A percentile compares a stretch with the other conserved stretches of the same genome.
Conservation (phyloP, 169 alveolate species). For the Babesia ovis region DNA sequence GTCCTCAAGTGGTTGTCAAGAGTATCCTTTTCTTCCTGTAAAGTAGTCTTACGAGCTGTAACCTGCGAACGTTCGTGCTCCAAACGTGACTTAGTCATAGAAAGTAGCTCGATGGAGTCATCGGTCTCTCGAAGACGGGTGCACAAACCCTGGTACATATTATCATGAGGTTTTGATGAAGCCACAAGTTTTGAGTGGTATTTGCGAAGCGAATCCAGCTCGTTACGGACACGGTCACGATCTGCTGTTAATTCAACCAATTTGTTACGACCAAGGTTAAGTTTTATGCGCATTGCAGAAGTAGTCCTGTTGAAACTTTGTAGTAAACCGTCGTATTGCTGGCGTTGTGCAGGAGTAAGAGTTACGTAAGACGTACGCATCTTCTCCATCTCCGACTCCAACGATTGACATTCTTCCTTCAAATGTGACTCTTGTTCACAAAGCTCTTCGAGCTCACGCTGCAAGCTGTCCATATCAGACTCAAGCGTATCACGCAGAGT, state of each 20-base stretch:
- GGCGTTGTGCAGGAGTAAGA: conserved; percentile 28
- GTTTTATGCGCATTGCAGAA: conserved; percentile 28
- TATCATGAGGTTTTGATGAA: conserved; percentile 8
- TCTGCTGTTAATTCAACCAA: conserved; percentile 24
- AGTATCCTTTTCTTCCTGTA: conserved; percentile 49
- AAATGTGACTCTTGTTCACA: conserved; percentile 7
- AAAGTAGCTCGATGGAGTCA: conserved; percentile 52
- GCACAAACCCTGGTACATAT: conserved; percentile 21
- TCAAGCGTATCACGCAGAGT: conserved; percentile 11
- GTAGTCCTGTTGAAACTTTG: conserved; percentile 38
- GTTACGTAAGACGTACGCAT: background rate
- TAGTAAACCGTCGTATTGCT: conserved; percentile 26
- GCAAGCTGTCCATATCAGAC: conserved; percentile 6
- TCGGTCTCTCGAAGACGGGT: conserved; percentile 42
- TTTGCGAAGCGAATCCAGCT: conserved; percentile 7
- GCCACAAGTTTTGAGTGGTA: conserved; percentile 17
- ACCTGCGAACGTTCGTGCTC: conserved; percentile 33
- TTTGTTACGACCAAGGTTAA: conserved; percentile 31
- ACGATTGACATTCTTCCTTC: conserved; percentile 24
- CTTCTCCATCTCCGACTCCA: conserved; percentile 12
- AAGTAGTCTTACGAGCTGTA: background rate
- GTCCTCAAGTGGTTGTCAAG: conserved; percentile 58
- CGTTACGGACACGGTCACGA: conserved; percentile 4
- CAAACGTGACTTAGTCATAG: conserved; percentile 24
- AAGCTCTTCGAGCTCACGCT: conserved; percentile 30